Evolutionary conservation across 768 basidiomycete genomes (phyloP), one percentile per base, ranked within the genome.

Genomic region (Russula foetens): DNA sequence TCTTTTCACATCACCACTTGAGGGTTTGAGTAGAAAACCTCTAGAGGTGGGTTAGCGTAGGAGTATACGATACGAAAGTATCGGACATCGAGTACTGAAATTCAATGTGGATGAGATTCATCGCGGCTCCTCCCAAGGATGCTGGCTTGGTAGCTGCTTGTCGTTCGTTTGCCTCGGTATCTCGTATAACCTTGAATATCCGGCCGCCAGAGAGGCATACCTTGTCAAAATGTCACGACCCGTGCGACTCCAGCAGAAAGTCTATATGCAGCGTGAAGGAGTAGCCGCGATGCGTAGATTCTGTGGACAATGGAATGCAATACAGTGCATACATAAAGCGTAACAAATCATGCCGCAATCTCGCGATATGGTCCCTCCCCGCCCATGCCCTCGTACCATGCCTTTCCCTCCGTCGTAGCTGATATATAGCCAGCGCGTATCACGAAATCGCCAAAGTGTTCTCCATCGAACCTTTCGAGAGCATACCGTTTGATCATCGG

Each of bases 401-500:
- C 77, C 67, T 81, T 89, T 19, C 95, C 95, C 39, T 85, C 81
- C 1, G 84, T 88, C 0, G 91, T 94, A 2, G 89, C 81, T 38
- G 90, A 81, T 65, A 98, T 93, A 69, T 95, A 93, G 46, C 95
- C 93, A 26, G 84, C 88, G 49, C 96, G 81, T 63, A 99, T 88
- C 33, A 92, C 91, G 71, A 90, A 99, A 73, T 98, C 97, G 33
- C 97, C 97, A 69, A 99, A 98, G 58, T 77, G 86, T 74, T 99
- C 97, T 31, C 91, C 93, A 9, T 90, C 85, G 4, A 78, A 75
- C 48, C 96, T 80, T 72, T 98, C 94, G 28, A 89, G 76, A 0
- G 96, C 92, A 71, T 93, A 99, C 59, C 82, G 79, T 73, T 92
- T 93, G 80, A 99, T 96, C 90, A 99, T 94, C 0, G 94, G 95